Base-by-base conservation (phyloP, 2,329 filamentous ascomycete species). In the Fusarium drepaniforme region DNA sequence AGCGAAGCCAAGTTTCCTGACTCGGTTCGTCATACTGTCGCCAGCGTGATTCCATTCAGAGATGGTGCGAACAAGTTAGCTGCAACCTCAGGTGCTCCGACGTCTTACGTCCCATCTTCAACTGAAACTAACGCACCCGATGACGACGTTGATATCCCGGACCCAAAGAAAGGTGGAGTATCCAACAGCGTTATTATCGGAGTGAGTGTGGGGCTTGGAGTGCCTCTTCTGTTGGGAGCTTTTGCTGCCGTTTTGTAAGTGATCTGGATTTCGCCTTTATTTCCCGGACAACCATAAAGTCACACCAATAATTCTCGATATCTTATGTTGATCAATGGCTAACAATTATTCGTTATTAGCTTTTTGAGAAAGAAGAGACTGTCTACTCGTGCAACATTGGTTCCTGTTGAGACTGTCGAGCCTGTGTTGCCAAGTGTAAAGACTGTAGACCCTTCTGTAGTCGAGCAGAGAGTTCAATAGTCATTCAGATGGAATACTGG, bases 101-200 rank as follows among this genome's bases (percentile, higher is more conserved):
- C 77, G 5, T 85, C 86, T 1, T 89, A 56, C 66, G 40, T 66
- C 28, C 66, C 66, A 3, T 0, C 21, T 4, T 60, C 5, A 40
- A 64, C 1, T 38, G 21, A 42, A 53, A 67, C 1, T 38, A 18
- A 33, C 46, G 33, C 42, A 8, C 28, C 49, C 13, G 37, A 58
- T 0, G 64, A 68, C 6, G 70, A 37, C 6, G 49, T 18, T n/a
- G n/a, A 2, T 1, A 25, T 1, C 15, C 16, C 4, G 0, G 67
- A 82, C 6, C 80, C 76, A 0, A 71, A 78, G 35, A 78, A 80
- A 1, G 68, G 78, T 2, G 84, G 85, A 0, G 82, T 84, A 4
- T 82, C 81, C n/a, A 87, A 85, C 35, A 84, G 84, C 25, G 64
- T 88, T 38, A 85, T 89, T 53, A 82, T 89, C 30, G 88, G 88